Evolutionary conservation across 768 basidiomycete genomes (phyloP).

Genomic region (Rhodotorula paludigena): DNA sequence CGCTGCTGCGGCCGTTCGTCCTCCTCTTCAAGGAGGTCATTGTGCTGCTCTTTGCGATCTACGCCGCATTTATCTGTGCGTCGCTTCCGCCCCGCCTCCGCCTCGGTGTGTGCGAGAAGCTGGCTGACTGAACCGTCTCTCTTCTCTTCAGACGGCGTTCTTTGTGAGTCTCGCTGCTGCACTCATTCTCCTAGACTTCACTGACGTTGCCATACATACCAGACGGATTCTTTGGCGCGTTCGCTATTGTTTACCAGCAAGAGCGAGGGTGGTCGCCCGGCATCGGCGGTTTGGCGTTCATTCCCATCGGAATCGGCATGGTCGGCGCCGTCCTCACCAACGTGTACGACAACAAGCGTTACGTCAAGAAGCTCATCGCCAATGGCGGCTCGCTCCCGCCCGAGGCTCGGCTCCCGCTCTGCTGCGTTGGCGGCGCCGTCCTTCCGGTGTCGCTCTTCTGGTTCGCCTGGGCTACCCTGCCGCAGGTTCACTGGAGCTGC

Average conservation of each 20-base stretch:
- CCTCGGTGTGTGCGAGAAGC: background rate
- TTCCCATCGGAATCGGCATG: constrained; percentile 44
- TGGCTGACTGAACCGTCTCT: background rate
- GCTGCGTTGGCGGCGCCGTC: constrained; percentile 47
- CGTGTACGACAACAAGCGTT: constrained; percentile 47
- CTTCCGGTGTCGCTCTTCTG: constrained; percentile 45
- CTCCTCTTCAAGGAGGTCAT: constrained; percentile 42
- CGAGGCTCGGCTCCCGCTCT: constrained; percentile 49
- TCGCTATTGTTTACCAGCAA: constrained; percentile 50
- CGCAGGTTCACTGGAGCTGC: constrained; percentile 59
- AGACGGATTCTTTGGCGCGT: constrained; percentile 44
- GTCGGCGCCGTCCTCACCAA: constrained; percentile 31
- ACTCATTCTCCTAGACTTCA: too few relatives aligned
- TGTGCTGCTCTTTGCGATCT: constrained; percentile 36
- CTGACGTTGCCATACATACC: too few relatives aligned
- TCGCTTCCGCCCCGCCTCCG: background rate
- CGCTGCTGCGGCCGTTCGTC: constrained; percentile 28
- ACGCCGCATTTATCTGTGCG: constrained; percentile 30
- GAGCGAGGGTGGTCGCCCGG: constrained; percentile 49
- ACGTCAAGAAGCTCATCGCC: constrained; percentile 44
- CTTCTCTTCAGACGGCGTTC: background rate
- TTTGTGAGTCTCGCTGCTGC: too few relatives aligned
- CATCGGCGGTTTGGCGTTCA: constrained; percentile 47
- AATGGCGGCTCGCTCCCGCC: constrained; percentile 47
- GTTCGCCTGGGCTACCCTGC: constrained; percentile 37